These are phyloP conservation scores for Sugiyamaella sp. DNA, from an alignment of 1,139 yeast genomes.

Conservation along the genomic window DNA sequence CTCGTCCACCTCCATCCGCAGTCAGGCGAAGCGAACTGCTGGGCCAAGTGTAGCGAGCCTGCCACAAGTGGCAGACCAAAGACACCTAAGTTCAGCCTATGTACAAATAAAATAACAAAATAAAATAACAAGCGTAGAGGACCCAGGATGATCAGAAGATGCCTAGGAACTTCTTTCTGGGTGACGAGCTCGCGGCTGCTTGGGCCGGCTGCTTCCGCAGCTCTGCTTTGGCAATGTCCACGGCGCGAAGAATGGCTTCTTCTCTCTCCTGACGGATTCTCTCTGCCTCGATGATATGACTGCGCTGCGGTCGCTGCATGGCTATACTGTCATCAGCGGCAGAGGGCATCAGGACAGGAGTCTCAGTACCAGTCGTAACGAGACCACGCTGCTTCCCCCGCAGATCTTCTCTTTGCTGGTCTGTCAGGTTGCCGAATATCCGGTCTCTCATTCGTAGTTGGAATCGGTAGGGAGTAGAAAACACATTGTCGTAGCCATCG, in stretches of 20 bases:
- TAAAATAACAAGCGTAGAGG: too few species aligned
- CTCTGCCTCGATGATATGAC: slow-evolving; percentile 77
- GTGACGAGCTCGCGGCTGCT: not conserved
- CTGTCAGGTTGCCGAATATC: slow-evolving; percentile 55
- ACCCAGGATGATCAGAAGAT: slow-evolving; percentile 13
- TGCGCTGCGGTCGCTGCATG: slow-evolving; percentile 68
- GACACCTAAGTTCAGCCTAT: not conserved
- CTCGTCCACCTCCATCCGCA: too few species aligned
- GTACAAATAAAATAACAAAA: not conserved
- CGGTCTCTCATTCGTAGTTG: slow-evolving; percentile 60
- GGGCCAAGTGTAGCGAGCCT: too few species aligned
- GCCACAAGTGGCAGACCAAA: too few species aligned
- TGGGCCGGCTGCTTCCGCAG: slow-evolving; percentile 23
- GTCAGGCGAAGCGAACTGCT: too few species aligned
- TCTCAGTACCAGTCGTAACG: slow-evolving; percentile 25
- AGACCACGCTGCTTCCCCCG: slow-evolving; percentile 45
- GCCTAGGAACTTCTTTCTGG: slow-evolving; percentile 22
- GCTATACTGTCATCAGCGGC: slow-evolving; percentile 46
- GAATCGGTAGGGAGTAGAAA: slow-evolving; percentile 65
- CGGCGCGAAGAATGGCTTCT: slow-evolving; percentile 63
- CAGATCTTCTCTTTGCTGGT: slow-evolving; percentile 66
- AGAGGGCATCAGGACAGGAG: slow-evolving; percentile 22
- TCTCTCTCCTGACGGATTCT: slow-evolving; percentile 70
- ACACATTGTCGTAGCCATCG: slow-evolving; percentile 77
- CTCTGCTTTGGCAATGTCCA: slow-evolving; percentile 49